These are phyloP conservation scores for Moricandia moricandioides DNA, from an alignment of 345 rosid genomes.

Conservation along the genomic window DNA sequence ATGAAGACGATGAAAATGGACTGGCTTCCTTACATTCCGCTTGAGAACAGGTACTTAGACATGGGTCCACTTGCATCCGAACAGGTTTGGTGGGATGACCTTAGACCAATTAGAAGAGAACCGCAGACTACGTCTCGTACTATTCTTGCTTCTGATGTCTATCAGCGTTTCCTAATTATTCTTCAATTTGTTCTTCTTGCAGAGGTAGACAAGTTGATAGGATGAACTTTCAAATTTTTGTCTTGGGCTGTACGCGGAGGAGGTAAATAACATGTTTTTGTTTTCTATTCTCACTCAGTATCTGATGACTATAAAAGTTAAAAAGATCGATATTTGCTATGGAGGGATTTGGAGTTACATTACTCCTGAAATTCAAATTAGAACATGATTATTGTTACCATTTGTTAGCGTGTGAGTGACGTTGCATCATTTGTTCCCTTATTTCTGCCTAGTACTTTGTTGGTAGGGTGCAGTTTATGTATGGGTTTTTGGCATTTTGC, in stretches of 20 bases:
- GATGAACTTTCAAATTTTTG: conserved; percentile 65
- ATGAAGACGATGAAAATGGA: conserved; percentile 99
- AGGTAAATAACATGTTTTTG: conserved; percentile 46
- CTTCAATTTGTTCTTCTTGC: conserved; percentile 36
- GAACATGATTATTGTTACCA: background rate
- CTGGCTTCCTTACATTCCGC: conserved; percentile 93
- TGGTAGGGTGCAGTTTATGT: background rate
- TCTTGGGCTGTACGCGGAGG: conserved; percentile 79
- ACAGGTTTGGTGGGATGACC: conserved; percentile 14
- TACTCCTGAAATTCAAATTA: background rate
- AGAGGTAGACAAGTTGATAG: conserved; percentile 84
- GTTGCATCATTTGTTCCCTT: background rate
- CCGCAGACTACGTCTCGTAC: background rate
- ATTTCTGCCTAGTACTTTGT: conserved; percentile 5
- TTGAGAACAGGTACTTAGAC: conserved; percentile 64
- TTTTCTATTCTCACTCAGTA: conserved; percentile 32
- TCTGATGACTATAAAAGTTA: background rate
- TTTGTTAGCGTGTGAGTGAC: background rate
- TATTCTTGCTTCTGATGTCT: background rate
- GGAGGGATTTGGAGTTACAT: background rate
- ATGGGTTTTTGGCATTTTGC: background rate
- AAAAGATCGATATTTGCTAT: background rate
- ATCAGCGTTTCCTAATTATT: conserved; percentile 1
- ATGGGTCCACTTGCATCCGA: background rate
- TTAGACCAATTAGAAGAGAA: background rate